Conservation (phyloP, 192 early-diverging fungal species). For the Neocallimastix lanati region DNA sequence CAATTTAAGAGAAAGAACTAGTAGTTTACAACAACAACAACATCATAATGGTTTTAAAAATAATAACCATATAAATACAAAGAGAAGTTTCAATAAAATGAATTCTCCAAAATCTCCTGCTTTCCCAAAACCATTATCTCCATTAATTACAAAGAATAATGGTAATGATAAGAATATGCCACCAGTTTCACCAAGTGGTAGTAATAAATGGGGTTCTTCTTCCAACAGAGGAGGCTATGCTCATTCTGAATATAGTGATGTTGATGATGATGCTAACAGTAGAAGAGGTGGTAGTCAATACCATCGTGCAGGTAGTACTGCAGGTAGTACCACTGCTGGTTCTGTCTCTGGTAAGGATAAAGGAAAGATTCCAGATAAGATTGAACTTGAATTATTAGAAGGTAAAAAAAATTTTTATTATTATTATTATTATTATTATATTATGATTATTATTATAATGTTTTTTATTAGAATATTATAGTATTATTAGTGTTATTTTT, state of each 20-base stretch:
- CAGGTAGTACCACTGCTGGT: background rate
- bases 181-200: background rate
- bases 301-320: background rate
- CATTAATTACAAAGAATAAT: background rate
- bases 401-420: background rate
- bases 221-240: slow-evolving; percentile 6
- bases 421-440: background rate
- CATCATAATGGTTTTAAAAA: background rate
- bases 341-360: slow-evolving; percentile 41
- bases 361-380: slow-evolving; percentile 32
- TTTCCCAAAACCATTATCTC: slow-evolving; percentile 1
- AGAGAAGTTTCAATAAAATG: background rate
- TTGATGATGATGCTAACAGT: slow-evolving; percentile 3
- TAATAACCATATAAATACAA: background rate
- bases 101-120: slow-evolving; percentile 2
- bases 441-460: too few relatives aligned
- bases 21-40: slow-evolving; percentile 6
- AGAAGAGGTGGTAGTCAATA: slow-evolving; percentile 1
- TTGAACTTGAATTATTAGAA: background rate
- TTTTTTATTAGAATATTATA: too few relatives aligned
- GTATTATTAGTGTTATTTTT: too few relatives aligned
- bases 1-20: slow-evolving; percentile 1
- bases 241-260: slow-evolving; percentile 10
- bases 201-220: background rate
- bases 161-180: background rate